Evolutionary conservation across 495 filamentous ascomycete genomes (phyloP), one percentile per base, ranked within the genome.

Genomic region (Amniculicola lignicola): DNA sequence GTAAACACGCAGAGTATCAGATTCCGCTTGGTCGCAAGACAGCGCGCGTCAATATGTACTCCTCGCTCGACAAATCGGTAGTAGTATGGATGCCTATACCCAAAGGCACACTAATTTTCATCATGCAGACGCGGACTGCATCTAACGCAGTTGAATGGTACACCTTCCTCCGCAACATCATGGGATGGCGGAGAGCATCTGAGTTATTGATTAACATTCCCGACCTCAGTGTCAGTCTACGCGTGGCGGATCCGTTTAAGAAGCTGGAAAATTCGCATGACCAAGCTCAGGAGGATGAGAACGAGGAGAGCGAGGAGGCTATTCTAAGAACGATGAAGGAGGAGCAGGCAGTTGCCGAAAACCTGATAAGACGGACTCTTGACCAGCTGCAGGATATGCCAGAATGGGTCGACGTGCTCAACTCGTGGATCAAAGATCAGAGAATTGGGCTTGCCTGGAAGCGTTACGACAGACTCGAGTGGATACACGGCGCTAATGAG

Each of bases 391-490:
- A 77, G 61, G 72, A 77, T 12, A 71, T 75, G 12, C 67, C 75
- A 0, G 82, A 87, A 59, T 89, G 84, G 83, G 68, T 70, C 2
- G 78, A 86, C 40, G 78, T 88, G 0, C 54, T 88, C 7, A 72
- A 79, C 18, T 53, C 70, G 25, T 89, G 86, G 86, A 69, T 77
- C 15, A 75, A 74, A 36, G 68, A 78, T 25, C 77, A 84, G 51
- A 81, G 78, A 24, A 82, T 89, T 72, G 86, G 86, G 1, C 73
- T 89, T 45, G 86, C 83, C 14, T 89, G 86, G 86, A 86, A 84
- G 63, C 76, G 86, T 28, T 89, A 88, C 62, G 86, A 89, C 61
- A 77, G 86, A 12, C 70, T 89, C 7, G 86, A 89, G 67, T 89
- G 86, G 86, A 70, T 89, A 5, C 77, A 84, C 67, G 86, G 86